Conservation (phyloP, 2,329 filamentous ascomycete species). For the Exserohilum rostratum region DNA sequence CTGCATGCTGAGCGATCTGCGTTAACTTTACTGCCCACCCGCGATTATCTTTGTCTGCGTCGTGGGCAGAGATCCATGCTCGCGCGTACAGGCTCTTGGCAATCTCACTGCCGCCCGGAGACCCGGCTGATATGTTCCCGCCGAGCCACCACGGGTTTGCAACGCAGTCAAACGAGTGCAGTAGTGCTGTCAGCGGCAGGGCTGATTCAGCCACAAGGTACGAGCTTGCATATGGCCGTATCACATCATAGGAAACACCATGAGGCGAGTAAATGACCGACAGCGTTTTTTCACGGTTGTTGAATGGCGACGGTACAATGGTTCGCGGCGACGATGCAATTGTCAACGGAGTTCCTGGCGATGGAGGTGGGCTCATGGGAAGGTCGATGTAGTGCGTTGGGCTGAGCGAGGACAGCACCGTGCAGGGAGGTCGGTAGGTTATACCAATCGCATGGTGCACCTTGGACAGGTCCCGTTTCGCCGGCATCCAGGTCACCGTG, state of each 20-base stretch:
- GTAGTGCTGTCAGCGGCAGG: conserved; percentile 66
- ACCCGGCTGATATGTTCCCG: conserved; percentile 63
- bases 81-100: conserved; percentile 60
- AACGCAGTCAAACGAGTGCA: conserved; percentile 68
- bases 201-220: conserved; percentile 64
- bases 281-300: conserved; percentile 54
- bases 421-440: conserved; percentile 68
- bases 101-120: conserved; percentile 63
- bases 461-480: conserved; percentile 65
- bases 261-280: conserved; percentile 71
- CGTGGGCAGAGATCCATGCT: conserved; percentile 67
- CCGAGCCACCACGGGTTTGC: conserved; percentile 67
- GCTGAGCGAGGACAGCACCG: conserved; percentile 40
- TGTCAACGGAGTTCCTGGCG: conserved; percentile 41
- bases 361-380: conserved; percentile 44
- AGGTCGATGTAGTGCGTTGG: conserved; percentile 47
- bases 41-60: conserved; percentile 63
- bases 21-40: conserved; percentile 61
- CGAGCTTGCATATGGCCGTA: conserved; percentile 62
- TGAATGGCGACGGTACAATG: conserved; percentile 40
- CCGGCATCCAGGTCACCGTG: conserved; percentile 70
- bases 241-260: conserved; percentile 61
- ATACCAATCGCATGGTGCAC: conserved; percentile 73
- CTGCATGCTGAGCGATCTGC: conserved; percentile 49
- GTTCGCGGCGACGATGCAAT: conserved; percentile 43